A percentile compares a stretch with the other conserved stretches of the same genome.
Conservation (phyloP, 2,329 filamentous ascomycete species). For the Colletotrichum australisinense region DNA sequence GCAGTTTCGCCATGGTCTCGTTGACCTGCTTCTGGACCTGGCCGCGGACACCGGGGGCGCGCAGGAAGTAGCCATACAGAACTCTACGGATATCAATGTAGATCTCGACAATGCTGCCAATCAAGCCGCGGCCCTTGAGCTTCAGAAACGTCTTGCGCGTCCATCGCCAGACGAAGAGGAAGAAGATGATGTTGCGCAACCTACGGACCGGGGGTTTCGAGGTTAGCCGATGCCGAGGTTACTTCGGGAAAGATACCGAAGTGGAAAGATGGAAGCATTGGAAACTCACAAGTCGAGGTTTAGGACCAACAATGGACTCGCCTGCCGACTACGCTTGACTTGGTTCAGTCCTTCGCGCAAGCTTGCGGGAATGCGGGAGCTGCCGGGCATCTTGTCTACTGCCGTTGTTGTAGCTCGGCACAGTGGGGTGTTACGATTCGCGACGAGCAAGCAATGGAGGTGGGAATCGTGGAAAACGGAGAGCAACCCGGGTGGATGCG, state of each 20-base stretch:
- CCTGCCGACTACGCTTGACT: constrained; percentile 67
- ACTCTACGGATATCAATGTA: constrained; percentile 79
- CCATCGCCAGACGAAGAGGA: constrained; percentile 88
- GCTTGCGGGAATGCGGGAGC: constrained; percentile 77
- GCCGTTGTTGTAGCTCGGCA: constrained; percentile 17
- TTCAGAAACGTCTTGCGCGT: constrained; percentile 84
- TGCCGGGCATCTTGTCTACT: constrained; percentile 67
- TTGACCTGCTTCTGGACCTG: constrained; percentile 88
- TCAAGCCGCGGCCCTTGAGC: constrained; percentile 86
- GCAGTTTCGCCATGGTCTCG: constrained; percentile 82
- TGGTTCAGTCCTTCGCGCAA: constrained; percentile 74
- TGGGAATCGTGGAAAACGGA: neutral
- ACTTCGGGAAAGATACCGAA: neutral
- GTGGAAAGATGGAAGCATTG: neutral
- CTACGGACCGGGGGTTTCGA: constrained; percentile 53
- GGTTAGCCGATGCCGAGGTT: constrained; percentile 19
- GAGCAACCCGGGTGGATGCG: constrained; percentile 12
- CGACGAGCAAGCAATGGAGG: constrained; percentile 5
- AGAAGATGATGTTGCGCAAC: constrained; percentile 87
- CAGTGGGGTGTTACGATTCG: constrained; percentile 19
- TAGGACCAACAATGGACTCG: constrained; percentile 67
- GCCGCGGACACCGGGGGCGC: constrained; percentile 85
- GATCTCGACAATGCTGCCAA: constrained; percentile 81
- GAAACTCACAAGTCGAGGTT: constrained; percentile 76
- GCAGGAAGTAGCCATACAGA: constrained; percentile 87